Evolutionary conservation across 768 basidiomycete species (phyloP), one percentile per base, ranked within the genome.

Genomic region (Amanita polypyramis): DNA sequence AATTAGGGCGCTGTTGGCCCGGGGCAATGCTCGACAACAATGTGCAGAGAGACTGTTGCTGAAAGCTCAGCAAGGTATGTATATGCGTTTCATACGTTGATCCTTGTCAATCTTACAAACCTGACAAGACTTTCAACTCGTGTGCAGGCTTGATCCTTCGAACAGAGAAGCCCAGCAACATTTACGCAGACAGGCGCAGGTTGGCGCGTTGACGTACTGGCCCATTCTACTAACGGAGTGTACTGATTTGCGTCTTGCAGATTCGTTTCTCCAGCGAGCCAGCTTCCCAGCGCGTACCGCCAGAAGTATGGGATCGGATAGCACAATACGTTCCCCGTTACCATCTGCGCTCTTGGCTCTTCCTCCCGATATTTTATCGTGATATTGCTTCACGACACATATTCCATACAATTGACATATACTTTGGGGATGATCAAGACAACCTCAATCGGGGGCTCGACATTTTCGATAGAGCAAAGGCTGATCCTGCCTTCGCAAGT

Each of bases 281-380:
- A 2, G 77, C 80, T 2, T 77, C 74, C 2, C 79, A 75, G 51
- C 75, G 80, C 17, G 72, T 74, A 14, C 82, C 82, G 0, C 65
- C 69, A 5, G 82, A 85, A 63, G 70, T 85, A 35, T 85, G 82
- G 81, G 79, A 80, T 53, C 69, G 73, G 11, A 79, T 85, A 36
- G 81, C 81, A 5, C 60, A 66, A 44, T 72, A 75, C 52, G 78
- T 76, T 35, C 80, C 82, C 5, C 74, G 81, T 12, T 76, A 78
- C 53, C 74, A 82, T 58, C 74, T 85, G 25, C 75, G 82, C n/a
- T 74, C 72, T 12, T 85, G 80, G 81, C 71, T 83, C 34, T 80
- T 70, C 47, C 70, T 83, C 21, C 82, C 80, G 2, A 62, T 74
- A 2, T 80, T 80, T 57, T 77, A 82, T 56, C 69, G 79, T 33